Evolutionary conservation across 208 protist genomes (phyloP), one percentile per base, ranked within the genome.

Genomic region (Acanthamoeba culbertsoni): DNA sequence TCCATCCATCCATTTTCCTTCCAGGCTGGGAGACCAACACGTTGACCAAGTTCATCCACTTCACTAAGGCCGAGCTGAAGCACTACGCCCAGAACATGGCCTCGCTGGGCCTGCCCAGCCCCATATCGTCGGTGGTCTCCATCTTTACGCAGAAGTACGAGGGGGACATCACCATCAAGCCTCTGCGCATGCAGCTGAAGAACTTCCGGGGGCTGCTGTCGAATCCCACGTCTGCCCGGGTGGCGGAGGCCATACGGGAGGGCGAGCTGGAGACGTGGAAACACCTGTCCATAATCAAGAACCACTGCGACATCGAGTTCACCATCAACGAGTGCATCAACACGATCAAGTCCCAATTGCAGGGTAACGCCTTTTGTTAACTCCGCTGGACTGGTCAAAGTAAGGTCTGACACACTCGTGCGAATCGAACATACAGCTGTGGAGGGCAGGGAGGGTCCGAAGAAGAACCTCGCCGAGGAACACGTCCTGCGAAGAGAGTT

Each of bases 241-340:
- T 82, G 26, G 71, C 71, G 43, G 71, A 16, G 71, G 71, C 71
- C 71, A 82, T 82, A 23, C 4, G 71, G 26, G 71, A 82, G 42
- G 71, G 71, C 43, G 71, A 82, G 35, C 71, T 82, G 40, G 71
- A 82, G n/a, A 82, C 71, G 42, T 82, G 71, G 71, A 82, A 82
- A 42, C 71, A 82, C 43, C 8, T 82, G 40, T 82, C 71, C n/a
- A 53, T 82, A 35, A 82, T 82, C 71, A 82, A 82, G 71, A 82
- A 82, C 71, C 71, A 82, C 71, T 82, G 71, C 42, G 71, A 82
- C 71, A 82, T 82, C 71, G 71, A 82, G 26, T 82, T 82, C 43
- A 82, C 71, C 71, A 82, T 82, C 71, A 82, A 33, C 71, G 71
- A 82, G 40, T 82, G 71, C n/a, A 82, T 82, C 71, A 26, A 42